phyloP scores from a whole-genome alignment of 331 rosid genomes.

The Malus hybrid region DNA sequence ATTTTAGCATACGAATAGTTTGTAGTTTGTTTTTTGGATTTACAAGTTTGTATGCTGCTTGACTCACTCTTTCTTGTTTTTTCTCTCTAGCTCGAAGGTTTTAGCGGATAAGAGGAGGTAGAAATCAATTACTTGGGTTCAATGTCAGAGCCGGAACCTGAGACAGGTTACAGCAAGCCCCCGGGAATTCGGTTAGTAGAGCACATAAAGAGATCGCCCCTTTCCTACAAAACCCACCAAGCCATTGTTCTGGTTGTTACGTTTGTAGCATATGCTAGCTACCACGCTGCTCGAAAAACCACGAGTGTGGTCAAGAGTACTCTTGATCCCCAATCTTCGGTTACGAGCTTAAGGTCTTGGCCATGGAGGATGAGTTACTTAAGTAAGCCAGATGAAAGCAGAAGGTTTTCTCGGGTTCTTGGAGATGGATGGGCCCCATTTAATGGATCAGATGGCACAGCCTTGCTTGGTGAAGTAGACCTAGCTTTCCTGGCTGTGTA shows the following conservation, averaged over 20 bases:
- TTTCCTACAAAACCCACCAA: constrained; percentile 86
- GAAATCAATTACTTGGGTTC: constrained; percentile 41
- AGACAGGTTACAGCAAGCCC: constrained; percentile 40
- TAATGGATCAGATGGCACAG: constrained; percentile 70
- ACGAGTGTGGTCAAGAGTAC: constrained; percentile 88
- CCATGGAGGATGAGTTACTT: constrained; percentile 27
- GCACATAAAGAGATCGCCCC: constrained; percentile 41
- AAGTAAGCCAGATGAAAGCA: constrained; percentile 13
- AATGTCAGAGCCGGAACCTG: constrained; percentile 28
- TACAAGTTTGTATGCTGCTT: neutral
- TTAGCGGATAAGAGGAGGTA: constrained; percentile 13
- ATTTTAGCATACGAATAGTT: neutral
- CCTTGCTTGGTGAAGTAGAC: constrained; percentile 81
- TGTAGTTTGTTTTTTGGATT: neutral
- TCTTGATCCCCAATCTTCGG: constrained; percentile 72
- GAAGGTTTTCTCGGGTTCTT: constrained; percentile 24
- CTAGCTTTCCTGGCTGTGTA: constrained; percentile 83
- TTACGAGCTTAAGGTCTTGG: constrained; percentile 24
- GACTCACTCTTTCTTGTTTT: neutral
- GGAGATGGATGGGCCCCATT: constrained; percentile 97
- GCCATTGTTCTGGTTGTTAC: constrained; percentile 69
- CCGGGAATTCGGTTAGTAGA: constrained; percentile 49
- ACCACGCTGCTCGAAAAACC: constrained; percentile 90
- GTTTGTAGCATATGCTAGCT: constrained; percentile 79
- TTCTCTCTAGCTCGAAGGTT: constrained; percentile 23